Base-by-base conservation (phyloP, 768 basidiomycete genomes). In the Lentinula sp. region DNA sequence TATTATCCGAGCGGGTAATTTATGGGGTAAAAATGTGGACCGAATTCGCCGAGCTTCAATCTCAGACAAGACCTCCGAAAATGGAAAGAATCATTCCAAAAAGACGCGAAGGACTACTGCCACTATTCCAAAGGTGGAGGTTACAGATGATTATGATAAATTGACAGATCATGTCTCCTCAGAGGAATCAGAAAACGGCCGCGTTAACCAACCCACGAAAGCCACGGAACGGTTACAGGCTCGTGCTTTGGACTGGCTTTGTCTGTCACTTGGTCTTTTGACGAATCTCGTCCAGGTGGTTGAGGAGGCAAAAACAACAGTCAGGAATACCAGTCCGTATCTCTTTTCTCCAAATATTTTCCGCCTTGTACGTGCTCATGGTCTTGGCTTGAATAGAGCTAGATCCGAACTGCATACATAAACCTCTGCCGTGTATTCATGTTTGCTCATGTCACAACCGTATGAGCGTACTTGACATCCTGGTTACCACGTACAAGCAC, bases 251-350 rank as follows among this genome's bases (percentile, higher is more conserved):
- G 92, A 93, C 68, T 77, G 80, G 37, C 74, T 91, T 4, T 93
- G 90, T 69, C 84, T 93, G 31, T 81, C 85, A 5, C 78, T 93
- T 5, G 91, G 86, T 1, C 73, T 93, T 9, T 73, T 93, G 43
- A 90, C 89, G 57, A 93, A 92, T 70, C 74, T 93, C 46, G 83
- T 90, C 0, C 88, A 91, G 66, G 75, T 74, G 5, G 74, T 78
- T 10, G 76, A 78, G 0, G 74, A 71, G n/a, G 78, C 80, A 9
- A 83, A 82, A 48, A 69, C 76, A 40, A 65, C 74, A 2, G 69
- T 84, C 8, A 77, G 80, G 45, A 74, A 77, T 11, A 80, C 75
- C 42, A 73, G 89, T 89, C 68, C 63, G 85, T 70, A 1, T 54
- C 18, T 40, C 45, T 34, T 48, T 57, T 49, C 21, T 48, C 23